These are phyloP conservation scores for Neckera pumila DNA, from an alignment of 225 moss, liverwort and hornwort species.

Conservation along the genomic window DNA sequence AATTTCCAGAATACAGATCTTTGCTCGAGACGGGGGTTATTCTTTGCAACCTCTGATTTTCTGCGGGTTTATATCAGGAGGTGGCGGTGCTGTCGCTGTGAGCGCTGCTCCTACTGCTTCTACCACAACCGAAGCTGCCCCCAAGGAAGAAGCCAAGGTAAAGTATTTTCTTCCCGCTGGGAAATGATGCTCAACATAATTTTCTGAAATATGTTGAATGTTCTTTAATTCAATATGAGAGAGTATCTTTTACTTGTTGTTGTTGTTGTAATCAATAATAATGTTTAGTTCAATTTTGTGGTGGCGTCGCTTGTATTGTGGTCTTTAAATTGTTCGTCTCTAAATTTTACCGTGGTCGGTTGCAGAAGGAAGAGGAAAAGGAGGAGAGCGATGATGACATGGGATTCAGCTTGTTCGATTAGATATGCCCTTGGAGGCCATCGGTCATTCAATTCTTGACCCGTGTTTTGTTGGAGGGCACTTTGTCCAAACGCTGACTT, in stretches of 20 bases:
- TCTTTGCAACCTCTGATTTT: not conserved
- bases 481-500: not conserved
- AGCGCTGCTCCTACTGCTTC: constrained; percentile 22
- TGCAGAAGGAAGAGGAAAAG: constrained; percentile 52
- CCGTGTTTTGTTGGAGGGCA: not conserved
- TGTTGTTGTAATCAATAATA: no score
- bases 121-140: not conserved
- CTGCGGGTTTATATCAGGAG: constrained; percentile 7
- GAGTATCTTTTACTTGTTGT: fast-evolving
- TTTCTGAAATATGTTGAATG: not conserved
- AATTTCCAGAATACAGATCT: not conserved
- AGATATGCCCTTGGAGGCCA: not conserved
- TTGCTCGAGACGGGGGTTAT: no score
- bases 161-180: not conserved
- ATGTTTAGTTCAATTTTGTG: not conserved
- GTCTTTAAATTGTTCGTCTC: not conserved
- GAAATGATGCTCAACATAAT: not conserved
- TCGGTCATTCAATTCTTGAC: not conserved
- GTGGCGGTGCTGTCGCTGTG: constrained; percentile 58
- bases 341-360: not conserved
- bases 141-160: constrained; percentile 46
- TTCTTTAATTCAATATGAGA: not conserved
- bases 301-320: not conserved
- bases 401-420: constrained; percentile 45
- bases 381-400: constrained; percentile 65